These are phyloP conservation scores for Phytopythium kandeliae DNA, from an alignment of 352 stramenopile genomes.

Conservation along the genomic window DNA sequence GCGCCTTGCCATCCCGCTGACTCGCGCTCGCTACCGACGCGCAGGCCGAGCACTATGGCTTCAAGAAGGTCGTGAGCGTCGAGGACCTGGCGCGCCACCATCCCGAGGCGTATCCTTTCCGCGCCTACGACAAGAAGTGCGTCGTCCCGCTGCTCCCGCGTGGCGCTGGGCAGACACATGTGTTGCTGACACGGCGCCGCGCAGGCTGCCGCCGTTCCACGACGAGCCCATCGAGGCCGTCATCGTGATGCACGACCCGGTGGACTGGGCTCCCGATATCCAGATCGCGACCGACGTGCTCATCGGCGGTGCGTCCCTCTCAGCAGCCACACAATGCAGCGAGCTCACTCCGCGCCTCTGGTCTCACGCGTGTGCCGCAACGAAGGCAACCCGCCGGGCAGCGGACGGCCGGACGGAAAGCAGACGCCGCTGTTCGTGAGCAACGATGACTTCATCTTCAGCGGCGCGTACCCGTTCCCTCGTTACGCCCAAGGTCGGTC, in stretches of 20 bases:
- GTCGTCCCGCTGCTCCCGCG: no score
- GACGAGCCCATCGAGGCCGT: constrained; percentile 78
- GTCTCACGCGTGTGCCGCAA: no score
- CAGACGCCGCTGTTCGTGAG: constrained; percentile 79
- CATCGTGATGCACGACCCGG: constrained; percentile 89
- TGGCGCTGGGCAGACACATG: no score
- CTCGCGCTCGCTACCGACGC: not conserved
- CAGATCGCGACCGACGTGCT: constrained; percentile 89
- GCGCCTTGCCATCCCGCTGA: no score
- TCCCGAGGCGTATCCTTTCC: constrained; percentile 80
- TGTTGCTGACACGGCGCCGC: no score
- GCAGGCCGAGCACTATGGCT: constrained; percentile 67
- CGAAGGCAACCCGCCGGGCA: constrained; percentile 59
- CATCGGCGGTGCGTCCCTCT: constrained; percentile 47
- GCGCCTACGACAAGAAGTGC: constrained; percentile 60
- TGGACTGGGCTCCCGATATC: constrained; percentile 85
- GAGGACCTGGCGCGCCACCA: constrained; percentile 63
- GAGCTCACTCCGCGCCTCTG: not conserved
- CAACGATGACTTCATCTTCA: constrained; percentile 89
- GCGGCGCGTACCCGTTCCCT: constrained; percentile 71
- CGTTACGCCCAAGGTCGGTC: constrained; percentile 70
- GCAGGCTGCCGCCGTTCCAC: constrained; percentile 46
- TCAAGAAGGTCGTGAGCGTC: constrained; percentile 76
- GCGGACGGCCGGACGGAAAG: constrained; percentile 30
- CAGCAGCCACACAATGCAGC: no score